These are phyloP conservation scores for Draba incana DNA, from an alignment of 345 rosid genomes.

Conservation along the genomic window DNA sequence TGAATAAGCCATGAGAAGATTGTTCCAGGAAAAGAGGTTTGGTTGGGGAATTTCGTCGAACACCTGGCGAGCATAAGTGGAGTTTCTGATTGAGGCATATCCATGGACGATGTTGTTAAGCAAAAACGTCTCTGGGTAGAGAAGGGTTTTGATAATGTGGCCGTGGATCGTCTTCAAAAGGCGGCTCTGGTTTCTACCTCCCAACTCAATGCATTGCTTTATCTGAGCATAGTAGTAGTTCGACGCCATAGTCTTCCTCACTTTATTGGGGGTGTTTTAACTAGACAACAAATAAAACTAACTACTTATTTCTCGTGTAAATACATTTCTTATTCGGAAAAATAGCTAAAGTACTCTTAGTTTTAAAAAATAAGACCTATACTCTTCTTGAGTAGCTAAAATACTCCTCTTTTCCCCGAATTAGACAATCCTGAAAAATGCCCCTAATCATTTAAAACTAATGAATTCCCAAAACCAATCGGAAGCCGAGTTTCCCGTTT, in stretches of 20 bases:
- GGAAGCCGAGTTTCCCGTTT: no score
- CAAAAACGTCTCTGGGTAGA: conserved; percentile 57
- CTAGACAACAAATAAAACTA: background rate
- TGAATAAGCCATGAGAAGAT: conserved; percentile 74
- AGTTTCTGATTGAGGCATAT: conserved; percentile 47
- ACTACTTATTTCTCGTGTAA: no score
- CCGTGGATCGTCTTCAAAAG: conserved; percentile 65
- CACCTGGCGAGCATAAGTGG: conserved; percentile 61
- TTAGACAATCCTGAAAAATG: no score
- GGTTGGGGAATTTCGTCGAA: conserved; percentile 66
- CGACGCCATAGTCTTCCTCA: conserved; percentile 34
- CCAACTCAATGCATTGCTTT: conserved; percentile 56
- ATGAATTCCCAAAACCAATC: no score
- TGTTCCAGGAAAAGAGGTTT: conserved; percentile 80
- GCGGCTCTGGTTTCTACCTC: conserved; percentile 43
- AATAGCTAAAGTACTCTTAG: no score
- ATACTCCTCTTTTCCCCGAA: no score
- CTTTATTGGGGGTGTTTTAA: conserved; percentile 6
- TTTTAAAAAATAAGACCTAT: no score
- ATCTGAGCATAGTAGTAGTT: conserved; percentile 58
- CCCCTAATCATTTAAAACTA: no score
- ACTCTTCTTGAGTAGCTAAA: no score
- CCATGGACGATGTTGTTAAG: conserved; percentile 56
- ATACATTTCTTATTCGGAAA: no score
- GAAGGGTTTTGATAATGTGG: conserved; percentile 52